phyloP scores from a whole-genome alignment of 169 alveolate genomes.

The Cryptosporidium sp. region DNA sequence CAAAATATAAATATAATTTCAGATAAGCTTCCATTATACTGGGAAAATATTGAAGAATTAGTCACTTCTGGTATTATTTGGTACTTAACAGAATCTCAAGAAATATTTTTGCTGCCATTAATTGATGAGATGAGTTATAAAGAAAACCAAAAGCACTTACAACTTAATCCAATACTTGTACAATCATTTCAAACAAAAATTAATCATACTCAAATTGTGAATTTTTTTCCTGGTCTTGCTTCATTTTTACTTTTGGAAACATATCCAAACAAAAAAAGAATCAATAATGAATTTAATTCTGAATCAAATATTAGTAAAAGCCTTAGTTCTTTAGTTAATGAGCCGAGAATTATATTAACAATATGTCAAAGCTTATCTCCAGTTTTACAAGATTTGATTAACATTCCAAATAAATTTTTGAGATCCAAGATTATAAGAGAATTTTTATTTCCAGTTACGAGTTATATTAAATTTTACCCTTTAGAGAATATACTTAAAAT shows the following conservation, averaged over 20 bases:
- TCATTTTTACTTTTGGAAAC: constrained; percentile 40
- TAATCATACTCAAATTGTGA: not conserved
- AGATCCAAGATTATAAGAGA: not conserved
- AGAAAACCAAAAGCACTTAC: not conserved
- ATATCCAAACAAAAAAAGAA: not conserved
- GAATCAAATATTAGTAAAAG: not conserved
- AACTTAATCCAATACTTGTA: constrained; percentile 25
- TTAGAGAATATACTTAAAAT: constrained; percentile 11
- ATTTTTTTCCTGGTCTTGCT: constrained; percentile 42
- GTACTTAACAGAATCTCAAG: constrained; percentile 21
- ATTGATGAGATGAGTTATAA: constrained; percentile 1
- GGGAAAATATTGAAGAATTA: constrained; percentile 2
- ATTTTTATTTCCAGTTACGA: constrained; percentile 8
- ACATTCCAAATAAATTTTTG: not conserved
- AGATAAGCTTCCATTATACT: not conserved
- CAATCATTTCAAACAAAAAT: constrained; percentile 8
- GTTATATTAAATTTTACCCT: constrained; percentile 25
- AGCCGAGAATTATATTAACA: not conserved
- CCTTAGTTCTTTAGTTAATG: not conserved
- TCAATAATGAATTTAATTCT: not conserved
- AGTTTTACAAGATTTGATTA: constrained; percentile 10
- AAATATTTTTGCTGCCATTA: constrained; percentile 32
- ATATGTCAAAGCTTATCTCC: constrained; percentile 22
- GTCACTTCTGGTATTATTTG: constrained; percentile 47
- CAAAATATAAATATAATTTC: not conserved